These are phyloP conservation scores for Apiospora saccharicola DNA, from an alignment of 2,329 filamentous ascomycete genomes.

Conservation along the genomic window DNA sequence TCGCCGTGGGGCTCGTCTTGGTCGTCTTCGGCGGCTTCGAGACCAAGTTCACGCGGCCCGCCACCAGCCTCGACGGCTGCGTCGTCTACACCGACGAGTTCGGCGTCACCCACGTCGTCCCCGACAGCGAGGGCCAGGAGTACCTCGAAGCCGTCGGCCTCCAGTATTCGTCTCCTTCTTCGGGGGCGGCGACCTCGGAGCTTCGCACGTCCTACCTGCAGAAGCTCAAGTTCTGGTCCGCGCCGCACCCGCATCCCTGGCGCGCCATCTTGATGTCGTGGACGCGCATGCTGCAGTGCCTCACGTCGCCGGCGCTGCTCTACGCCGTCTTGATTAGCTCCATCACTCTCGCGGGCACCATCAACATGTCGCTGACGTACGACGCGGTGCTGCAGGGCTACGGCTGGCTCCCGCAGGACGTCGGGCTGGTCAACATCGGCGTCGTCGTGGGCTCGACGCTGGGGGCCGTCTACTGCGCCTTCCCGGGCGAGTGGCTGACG, in stretches of 20 bases:
- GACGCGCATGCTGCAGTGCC: slow-evolving; percentile 31
- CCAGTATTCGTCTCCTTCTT: not conserved
- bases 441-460: slow-evolving; percentile 53
- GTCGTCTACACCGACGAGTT: slow-evolving; percentile 49
- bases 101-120: slow-evolving; percentile 44
- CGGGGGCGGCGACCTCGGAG: not conserved
- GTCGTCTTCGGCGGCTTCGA: slow-evolving; percentile 50
- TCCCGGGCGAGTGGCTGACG: slow-evolving; percentile 31
- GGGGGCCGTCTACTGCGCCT: slow-evolving; percentile 36
- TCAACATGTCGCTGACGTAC: slow-evolving; percentile 49
- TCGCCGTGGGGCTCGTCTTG: slow-evolving; percentile 45
- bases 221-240: slow-evolving; percentile 41
- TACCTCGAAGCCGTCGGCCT: slow-evolving; percentile 28
- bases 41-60: slow-evolving; percentile 46
- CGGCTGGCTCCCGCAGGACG: slow-evolving; percentile 40
- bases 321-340: slow-evolving; percentile 47
- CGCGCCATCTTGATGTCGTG: slow-evolving; percentile 29
- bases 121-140: slow-evolving; percentile 40
- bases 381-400: slow-evolving; percentile 44
- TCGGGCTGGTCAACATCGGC: slow-evolving; percentile 56
- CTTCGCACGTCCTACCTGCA: slow-evolving; percentile 32
- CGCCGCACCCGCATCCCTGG: slow-evolving; percentile 28
- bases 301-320: slow-evolving; percentile 46
- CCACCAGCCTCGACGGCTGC: slow-evolving; percentile 43
- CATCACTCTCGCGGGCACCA: slow-evolving; percentile 45